Base-by-base conservation (phyloP, 331 rosid genomes). In the Erythrophleum ivorense region DNA sequence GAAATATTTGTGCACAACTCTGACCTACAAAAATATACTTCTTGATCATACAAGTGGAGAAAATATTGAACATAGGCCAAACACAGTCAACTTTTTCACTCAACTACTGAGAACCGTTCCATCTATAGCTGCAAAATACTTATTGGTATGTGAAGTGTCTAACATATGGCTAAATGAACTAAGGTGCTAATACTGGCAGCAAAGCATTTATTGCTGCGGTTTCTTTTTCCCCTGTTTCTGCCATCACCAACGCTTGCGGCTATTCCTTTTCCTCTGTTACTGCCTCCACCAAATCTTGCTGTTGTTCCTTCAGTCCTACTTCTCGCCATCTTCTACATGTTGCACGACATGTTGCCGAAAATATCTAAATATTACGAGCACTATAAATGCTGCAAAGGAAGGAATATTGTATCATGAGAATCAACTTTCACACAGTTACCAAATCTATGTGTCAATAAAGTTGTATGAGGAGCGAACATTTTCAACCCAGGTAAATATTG, bases 301-400 rank as follows among this genome's bases (percentile, higher is more conserved):
- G 59, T 8, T 68, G 75, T 75, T 82, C 86, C 81, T 81, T 79
- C 81, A 63, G 83, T 5, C 33, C 52, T 24, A 41, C 83, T 70
- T 49, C 83, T 81, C 87, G 69, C 74, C 82, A 49, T 82, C 90
- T 38, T 85, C 90, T 58, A 75, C 5, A 41, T 81, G 78, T 24
- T 87, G 87, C 76, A 73, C 77, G 31, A 88, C 78, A 65, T 84
- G 89, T 77, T 91, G 92, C 71, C 88, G 90, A 83, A 85, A 81
- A 58, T 85, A 86, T 79, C 89, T 88, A 66, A 93, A 78, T 71
- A 91, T 78, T 46, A 94, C 99, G 21, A 96, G 83, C 84, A 81
- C 79, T 78, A 92, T 85, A 79, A 96, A 96, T 73, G 91, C 97
- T 95, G 99, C 86, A 83, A 21, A 46, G 31, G 52, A 65, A 72